These are phyloP conservation scores for Fusarium goolgardi DNA, from an alignment of 2,329 filamentous ascomycete genomes.

Conservation along the genomic window DNA sequence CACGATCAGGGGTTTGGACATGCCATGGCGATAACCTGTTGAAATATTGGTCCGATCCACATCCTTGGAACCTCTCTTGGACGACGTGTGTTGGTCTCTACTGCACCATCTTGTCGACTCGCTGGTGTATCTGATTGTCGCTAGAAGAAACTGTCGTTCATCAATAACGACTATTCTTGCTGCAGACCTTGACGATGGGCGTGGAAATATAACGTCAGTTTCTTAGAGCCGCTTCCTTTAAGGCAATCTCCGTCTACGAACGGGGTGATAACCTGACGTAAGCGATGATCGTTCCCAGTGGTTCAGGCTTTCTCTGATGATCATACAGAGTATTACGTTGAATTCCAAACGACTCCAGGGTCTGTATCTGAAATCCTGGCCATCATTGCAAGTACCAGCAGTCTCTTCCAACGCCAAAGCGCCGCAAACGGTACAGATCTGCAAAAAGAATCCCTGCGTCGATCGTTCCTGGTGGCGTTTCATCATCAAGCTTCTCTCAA, in stretches of 20 bases:
- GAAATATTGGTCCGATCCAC: constrained; percentile 30
- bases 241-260: constrained; percentile 28
- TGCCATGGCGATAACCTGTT: constrained; percentile 6
- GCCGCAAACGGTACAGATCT: constrained; percentile 45
- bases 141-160: neutral
- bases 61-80: constrained; percentile 30
- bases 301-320: neutral
- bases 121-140: neutral
- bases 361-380: constrained; percentile 16
- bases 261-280: constrained; percentile 18
- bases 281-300: constrained; percentile 8
- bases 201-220: constrained; percentile 20
- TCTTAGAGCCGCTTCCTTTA: constrained; percentile 5
- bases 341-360: constrained; percentile 13
- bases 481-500: constrained; percentile 29
- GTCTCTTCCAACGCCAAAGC: constrained; percentile 31
- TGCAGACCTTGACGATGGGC: constrained; percentile 9
- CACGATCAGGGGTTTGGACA: constrained; percentile 29
- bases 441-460: constrained; percentile 43
- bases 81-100: neutral
- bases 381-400: constrained; percentile 26
- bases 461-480: constrained; percentile 47
- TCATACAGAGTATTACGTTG: constrained; percentile 11
- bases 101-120: neutral
- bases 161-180: neutral